phyloP scores from a whole-genome alignment of 1,284 basidiomycete genomes.

The Cryptococcus sp. region DNA sequence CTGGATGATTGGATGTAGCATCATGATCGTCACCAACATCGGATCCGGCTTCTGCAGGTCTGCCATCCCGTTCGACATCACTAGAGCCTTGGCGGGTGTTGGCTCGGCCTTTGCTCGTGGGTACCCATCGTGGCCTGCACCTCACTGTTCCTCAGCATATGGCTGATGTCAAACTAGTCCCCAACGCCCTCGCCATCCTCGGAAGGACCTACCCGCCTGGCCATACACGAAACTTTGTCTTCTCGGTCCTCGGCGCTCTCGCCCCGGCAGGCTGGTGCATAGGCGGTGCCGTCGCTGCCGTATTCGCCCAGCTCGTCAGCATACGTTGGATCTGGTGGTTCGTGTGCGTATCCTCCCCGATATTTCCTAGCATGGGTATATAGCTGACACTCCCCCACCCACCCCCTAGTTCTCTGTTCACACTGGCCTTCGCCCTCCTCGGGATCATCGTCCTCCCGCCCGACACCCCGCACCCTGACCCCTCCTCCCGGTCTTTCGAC shows the following conservation, averaged over 20 bases:
- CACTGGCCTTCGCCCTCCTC: constrained; percentile 14
- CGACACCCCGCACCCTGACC: constrained; percentile 8
- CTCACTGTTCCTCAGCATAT: no score
- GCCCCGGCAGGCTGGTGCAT: constrained; percentile 31
- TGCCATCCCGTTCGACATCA: constrained; percentile 26
- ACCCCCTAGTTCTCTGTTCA: constrained; percentile 19
- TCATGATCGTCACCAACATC: constrained; percentile 18
- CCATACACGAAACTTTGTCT: constrained; percentile 22
- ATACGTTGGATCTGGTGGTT: constrained; percentile 32
- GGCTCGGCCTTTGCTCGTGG: constrained; percentile 29
- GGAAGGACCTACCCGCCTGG: constrained; percentile 30
- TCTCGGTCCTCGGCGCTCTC: constrained; percentile 29
- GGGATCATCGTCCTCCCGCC: constrained; percentile 23
- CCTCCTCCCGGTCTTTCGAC: constrained; percentile 17
- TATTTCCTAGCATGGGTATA: no score
- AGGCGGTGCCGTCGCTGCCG: constrained; percentile 22
- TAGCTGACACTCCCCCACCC: background rate
- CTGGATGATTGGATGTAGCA: constrained; percentile 12
- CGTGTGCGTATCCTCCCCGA: constrained; percentile 24
- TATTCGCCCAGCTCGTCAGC: constrained; percentile 20
- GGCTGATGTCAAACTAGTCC: constrained; percentile 11
- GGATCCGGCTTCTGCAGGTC: constrained; percentile 22
- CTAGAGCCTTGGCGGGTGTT: constrained; percentile 29
- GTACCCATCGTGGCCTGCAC: background rate
- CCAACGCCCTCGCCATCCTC: constrained; percentile 30